Conservation (phyloP, 768 basidiomycete genomes). For the Trametes sanguinea region DNA sequence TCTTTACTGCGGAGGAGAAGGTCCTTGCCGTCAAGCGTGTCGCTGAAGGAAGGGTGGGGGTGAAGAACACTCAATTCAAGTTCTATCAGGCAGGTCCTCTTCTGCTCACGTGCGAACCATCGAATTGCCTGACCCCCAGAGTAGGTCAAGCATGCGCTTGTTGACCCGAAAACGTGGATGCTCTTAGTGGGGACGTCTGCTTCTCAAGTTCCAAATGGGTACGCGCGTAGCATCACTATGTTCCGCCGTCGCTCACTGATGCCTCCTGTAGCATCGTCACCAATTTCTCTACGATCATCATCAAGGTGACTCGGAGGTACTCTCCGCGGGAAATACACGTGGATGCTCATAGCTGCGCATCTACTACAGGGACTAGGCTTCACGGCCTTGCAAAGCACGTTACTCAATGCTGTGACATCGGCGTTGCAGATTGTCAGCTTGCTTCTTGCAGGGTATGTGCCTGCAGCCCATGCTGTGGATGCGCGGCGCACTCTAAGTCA, state of each 20-base stretch:
- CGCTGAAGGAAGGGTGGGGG: constrained; percentile 33
- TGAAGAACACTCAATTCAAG: constrained; percentile 41
- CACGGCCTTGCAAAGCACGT: constrained; percentile 23
- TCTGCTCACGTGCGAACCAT: no score
- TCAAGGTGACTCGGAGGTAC: constrained; percentile 18
- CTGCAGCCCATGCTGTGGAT: no score
- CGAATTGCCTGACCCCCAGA: not conserved
- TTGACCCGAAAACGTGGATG: constrained; percentile 39
- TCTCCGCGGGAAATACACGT: not conserved
- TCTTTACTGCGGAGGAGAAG: constrained; percentile 35
- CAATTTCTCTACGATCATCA: constrained; percentile 16
- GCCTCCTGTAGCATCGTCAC: not conserved
- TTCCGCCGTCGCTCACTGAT: not conserved
- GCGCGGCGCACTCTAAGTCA: no score
- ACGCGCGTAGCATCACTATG: not conserved
- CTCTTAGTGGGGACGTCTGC: constrained; percentile 36
- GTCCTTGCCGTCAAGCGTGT: constrained; percentile 40
- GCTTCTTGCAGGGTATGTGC: constrained; percentile 20
- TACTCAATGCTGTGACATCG: constrained; percentile 21
- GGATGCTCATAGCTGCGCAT: not conserved
- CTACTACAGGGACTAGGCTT: constrained; percentile 21
- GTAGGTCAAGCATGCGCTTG: constrained; percentile 20
- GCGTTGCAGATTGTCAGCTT: constrained; percentile 19
- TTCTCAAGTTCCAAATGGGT: constrained; percentile 38
- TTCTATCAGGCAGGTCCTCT: constrained; percentile 33